These are phyloP conservation scores for Henckelia pumila DNA, from an alignment of 257 asterid genomes.

Conservation along the genomic window DNA sequence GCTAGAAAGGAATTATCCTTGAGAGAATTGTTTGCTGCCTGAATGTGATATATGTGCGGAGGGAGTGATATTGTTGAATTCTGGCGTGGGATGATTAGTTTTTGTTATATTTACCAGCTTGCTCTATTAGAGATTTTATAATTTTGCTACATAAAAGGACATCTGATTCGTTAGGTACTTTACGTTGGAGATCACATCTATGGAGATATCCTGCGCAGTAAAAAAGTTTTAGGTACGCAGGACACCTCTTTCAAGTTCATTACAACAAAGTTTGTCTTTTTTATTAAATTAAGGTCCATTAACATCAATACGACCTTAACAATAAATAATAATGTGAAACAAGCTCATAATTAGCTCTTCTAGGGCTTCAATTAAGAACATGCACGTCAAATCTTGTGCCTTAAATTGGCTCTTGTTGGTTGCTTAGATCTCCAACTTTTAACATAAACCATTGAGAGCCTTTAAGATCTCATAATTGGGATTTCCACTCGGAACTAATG, in stretches of 20 bases:
- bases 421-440: too few species aligned
- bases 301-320: too few species aligned
- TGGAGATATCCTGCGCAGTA: constrained; percentile 96
- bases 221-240: constrained; percentile 79
- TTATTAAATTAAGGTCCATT: too few species aligned
- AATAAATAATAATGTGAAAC: too few species aligned
- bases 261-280: not conserved
- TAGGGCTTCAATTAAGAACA: not conserved
- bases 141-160: constrained; percentile 19
- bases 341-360: not conserved
- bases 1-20: not conserved
- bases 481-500: too few species aligned
- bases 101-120: constrained; percentile 12
- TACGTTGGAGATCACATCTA: constrained; percentile 99
- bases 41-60: not conserved
- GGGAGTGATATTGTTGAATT: constrained; percentile 1
- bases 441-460: too few species aligned
- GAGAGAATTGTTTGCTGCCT: not conserved
- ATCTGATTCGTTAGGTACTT: constrained; percentile 65
- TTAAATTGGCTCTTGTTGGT: too few species aligned
- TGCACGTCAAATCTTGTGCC: not conserved
- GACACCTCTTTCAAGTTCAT: not conserved
- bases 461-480: too few species aligned
- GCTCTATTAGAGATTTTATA: not conserved
- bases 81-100: constrained; percentile 21